Conservation (phyloP, 2,329 filamentous ascomycete genomes). For the Onygenales sp. region DNA sequence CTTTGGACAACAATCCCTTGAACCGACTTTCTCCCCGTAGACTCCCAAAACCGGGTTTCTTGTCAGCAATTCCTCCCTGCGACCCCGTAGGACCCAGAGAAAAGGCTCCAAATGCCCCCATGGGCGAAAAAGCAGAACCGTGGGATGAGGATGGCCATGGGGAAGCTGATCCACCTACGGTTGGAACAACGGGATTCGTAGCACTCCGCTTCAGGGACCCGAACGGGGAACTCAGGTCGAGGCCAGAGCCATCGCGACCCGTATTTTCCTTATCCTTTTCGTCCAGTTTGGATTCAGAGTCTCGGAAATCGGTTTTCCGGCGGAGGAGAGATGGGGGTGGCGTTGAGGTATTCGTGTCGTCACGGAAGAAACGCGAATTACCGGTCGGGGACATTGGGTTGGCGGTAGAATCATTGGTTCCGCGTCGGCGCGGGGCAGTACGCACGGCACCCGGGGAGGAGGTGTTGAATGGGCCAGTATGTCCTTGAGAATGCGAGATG, state of each 20-base stretch:
- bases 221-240: conserved; percentile 38
- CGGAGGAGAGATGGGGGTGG: conserved; percentile 52
- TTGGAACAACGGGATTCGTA: conserved; percentile 41
- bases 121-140: conserved; percentile 56
- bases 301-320: conserved; percentile 53
- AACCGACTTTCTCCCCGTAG: conserved; percentile 70
- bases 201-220: conserved; percentile 47
- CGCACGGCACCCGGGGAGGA: conserved; percentile 65
- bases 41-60: conserved; percentile 58
- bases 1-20: conserved; percentile 74
- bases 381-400: conserved; percentile 40
- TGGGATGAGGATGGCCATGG: conserved; percentile 51
- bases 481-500: conserved; percentile 57
- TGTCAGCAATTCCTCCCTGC: conserved; percentile 53
- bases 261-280: conserved; percentile 39
- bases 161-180: conserved; percentile 22
- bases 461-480: conserved; percentile 55
- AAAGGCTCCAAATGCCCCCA: conserved; percentile 87
- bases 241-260: conserved; percentile 26
- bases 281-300: conserved; percentile 34
- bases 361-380: conserved; percentile 37
- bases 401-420: conserved; percentile 64
- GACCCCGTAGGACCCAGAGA: conserved; percentile 49
- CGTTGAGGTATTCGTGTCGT: conserved; percentile 46
- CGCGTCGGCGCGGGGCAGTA: conserved; percentile 69